Evolutionary conservation across 495 filamentous ascomycete genomes (phyloP).

Genomic region (Penicillium lividum): DNA sequence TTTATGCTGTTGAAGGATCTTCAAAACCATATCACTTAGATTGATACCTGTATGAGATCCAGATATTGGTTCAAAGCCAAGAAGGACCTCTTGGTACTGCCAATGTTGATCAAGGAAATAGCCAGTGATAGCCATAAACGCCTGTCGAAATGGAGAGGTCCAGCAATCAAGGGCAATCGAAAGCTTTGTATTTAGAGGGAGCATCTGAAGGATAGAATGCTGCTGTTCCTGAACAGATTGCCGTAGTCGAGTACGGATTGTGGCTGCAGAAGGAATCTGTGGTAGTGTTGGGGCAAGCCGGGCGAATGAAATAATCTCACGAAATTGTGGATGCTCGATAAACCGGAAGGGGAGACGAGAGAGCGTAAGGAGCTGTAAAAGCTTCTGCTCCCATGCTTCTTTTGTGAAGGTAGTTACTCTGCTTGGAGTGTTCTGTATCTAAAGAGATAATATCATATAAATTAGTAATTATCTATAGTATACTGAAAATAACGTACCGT

Average conservation of each 20-base stretch:
- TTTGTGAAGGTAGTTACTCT: no score
- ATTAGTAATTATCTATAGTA: no score
- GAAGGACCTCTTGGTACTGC: slow-evolving; percentile 23
- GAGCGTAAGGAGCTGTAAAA: no score
- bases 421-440: no score
- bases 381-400: no score
- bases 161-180: slow-evolving; percentile 20
- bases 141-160: slow-evolving; percentile 15
- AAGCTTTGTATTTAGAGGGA: slow-evolving; percentile 12
- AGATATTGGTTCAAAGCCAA: slow-evolving; percentile 24
- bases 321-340: no score
- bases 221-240: slow-evolving; percentile 5
- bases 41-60: slow-evolving; percentile 10
- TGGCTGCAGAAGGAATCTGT: not conserved
- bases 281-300: not conserved
- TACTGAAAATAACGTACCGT: no score
- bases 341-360: no score
- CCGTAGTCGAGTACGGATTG: not conserved
- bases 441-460: no score
- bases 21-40: slow-evolving; percentile 15
- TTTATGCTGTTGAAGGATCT: slow-evolving; percentile 13
- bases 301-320: not conserved
- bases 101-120: slow-evolving; percentile 23
- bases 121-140: slow-evolving; percentile 26
- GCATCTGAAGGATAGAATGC: slow-evolving; percentile 5